Conservation (phyloP, 495 filamentous ascomycete species). For the Pseudomonodictys pantanalensis region DNA sequence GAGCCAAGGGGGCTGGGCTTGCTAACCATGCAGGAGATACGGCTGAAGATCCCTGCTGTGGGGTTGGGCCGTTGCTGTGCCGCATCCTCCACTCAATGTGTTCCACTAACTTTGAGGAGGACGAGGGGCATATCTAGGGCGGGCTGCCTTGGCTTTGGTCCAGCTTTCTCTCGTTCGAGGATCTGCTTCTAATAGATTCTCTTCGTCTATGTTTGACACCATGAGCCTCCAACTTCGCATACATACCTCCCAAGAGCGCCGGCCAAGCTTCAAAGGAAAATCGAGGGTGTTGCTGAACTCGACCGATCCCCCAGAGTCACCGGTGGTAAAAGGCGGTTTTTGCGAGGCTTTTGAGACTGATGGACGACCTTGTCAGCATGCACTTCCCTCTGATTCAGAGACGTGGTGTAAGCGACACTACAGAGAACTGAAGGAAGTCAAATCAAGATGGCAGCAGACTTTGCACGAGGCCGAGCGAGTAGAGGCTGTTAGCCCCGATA, state of each 20-base stretch:
- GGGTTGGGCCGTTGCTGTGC: no score
- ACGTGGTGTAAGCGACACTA: constrained; percentile 15
- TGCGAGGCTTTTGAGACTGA: constrained; percentile 4
- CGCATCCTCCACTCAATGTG: no score
- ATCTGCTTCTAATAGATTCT: no score
- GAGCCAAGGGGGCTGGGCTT: no score
- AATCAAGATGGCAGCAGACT: background rate
- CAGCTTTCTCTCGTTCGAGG: no score
- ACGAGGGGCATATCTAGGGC: no score
- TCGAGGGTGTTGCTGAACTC: background rate
- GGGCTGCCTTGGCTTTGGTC: no score
- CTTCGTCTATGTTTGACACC: background rate
- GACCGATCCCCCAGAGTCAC: constrained; percentile 3
- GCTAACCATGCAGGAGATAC: no score
- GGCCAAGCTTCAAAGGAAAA: background rate
- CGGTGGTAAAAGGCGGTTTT: background rate
- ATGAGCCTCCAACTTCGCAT: constrained; percentile 4
- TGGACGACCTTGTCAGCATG: background rate
- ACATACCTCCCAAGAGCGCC: background rate
- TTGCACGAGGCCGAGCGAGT: constrained; percentile 10
- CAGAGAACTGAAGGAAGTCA: constrained; percentile 9
- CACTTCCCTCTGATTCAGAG: background rate
- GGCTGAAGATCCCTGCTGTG: no score
- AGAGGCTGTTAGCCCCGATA: constrained; percentile 8
- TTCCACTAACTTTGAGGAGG: no score